Percentiles rank a stretch among this genome's conserved stretches.
Evolutionary conservation across 2,329 filamentous ascomycete species (phyloP).

Genomic region (Pseudopithomyces maydicus): DNA sequence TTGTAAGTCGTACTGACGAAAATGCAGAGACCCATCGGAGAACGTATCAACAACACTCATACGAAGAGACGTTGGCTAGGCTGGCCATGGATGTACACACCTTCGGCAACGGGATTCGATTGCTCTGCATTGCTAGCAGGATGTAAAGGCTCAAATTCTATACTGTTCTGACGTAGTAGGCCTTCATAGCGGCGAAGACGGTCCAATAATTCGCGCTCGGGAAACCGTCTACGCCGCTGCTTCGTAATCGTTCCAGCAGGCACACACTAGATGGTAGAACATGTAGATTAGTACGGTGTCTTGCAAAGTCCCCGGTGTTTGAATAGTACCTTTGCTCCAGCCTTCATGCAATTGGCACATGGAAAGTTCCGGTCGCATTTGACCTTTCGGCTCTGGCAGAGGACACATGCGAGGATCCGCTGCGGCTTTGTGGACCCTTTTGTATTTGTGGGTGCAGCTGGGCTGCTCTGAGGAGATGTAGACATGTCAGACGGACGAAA

Average conservation of each 20-base stretch:
- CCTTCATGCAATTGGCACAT: conserved; percentile 38
- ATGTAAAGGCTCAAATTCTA: conserved; percentile 71
- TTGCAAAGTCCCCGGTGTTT: neutral
- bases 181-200: conserved; percentile 72
- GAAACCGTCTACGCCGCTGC: conserved; percentile 65
- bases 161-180: conserved; percentile 67
- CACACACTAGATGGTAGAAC: conserved; percentile 33
- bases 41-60: too few relatives aligned
- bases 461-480: neutral
- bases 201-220: conserved; percentile 72
- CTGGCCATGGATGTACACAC: neutral
- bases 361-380: conserved; percentile 46
- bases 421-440: conserved; percentile 32
- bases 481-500: neutral
- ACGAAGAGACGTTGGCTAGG: too few relatives aligned
- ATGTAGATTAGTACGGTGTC: neutral
- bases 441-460: neutral
- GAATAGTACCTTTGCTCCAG: conserved; percentile 5
- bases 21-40: too few relatives aligned
- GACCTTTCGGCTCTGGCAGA: conserved; percentile 65
- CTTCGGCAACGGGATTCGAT: neutral
- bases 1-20: too few relatives aligned
- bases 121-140: neutral
- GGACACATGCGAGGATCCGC: conserved; percentile 64
- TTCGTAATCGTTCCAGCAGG: conserved; percentile 54